Conservation (phyloP, 1,284 basidiomycete species). For the Moniliella sp. region DNA sequence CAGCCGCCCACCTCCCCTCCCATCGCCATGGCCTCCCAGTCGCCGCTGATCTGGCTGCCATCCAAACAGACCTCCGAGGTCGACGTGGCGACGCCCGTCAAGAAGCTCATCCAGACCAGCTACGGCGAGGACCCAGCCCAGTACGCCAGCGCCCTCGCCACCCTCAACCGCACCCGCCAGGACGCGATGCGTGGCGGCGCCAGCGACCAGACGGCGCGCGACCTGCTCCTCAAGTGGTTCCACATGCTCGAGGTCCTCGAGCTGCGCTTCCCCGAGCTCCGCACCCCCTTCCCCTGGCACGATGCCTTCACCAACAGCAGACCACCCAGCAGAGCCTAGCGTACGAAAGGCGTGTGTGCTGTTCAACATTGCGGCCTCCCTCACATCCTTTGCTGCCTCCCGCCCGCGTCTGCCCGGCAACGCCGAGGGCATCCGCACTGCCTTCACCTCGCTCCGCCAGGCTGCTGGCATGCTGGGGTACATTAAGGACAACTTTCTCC, state of each 20-base stretch:
- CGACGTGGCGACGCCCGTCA: slow-evolving; percentile 74
- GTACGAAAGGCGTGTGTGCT: slow-evolving; percentile 89
- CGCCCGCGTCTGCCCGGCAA: slow-evolving; percentile 40
- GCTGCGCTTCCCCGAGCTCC: slow-evolving; percentile 81
- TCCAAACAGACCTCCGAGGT: slow-evolving; percentile 43
- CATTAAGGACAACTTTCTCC: slow-evolving; percentile 97
- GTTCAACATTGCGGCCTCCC: slow-evolving; percentile 83
- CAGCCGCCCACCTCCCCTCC: too few relatives aligned
- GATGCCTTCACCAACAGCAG: slow-evolving; percentile 74
- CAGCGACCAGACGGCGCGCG: slow-evolving; percentile 50
- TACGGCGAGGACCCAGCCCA: slow-evolving; percentile 79
- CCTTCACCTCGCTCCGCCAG: slow-evolving; percentile 77
- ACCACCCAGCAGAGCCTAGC: slow-evolving; percentile 88
- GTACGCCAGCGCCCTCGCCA: slow-evolving; percentile 60
- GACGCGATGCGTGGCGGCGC: slow-evolving; percentile 90
- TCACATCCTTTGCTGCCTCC: slow-evolving; percentile 64
- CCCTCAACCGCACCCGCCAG: slow-evolving; percentile 69
- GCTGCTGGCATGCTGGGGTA: slow-evolving; percentile 91
- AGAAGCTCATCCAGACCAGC: slow-evolving; percentile 62
- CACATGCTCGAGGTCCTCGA: slow-evolving; percentile 93
- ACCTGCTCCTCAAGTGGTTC: slow-evolving; percentile 96
- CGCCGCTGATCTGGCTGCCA: too few relatives aligned
- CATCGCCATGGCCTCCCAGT: too few relatives aligned
- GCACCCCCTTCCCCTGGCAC: slow-evolving; percentile 79
- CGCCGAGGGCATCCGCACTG: slow-evolving; percentile 68